These are phyloP conservation scores for Phytophthora niederhauseri DNA, from an alignment of 352 stramenopile genomes.

Conservation along the genomic window DNA sequence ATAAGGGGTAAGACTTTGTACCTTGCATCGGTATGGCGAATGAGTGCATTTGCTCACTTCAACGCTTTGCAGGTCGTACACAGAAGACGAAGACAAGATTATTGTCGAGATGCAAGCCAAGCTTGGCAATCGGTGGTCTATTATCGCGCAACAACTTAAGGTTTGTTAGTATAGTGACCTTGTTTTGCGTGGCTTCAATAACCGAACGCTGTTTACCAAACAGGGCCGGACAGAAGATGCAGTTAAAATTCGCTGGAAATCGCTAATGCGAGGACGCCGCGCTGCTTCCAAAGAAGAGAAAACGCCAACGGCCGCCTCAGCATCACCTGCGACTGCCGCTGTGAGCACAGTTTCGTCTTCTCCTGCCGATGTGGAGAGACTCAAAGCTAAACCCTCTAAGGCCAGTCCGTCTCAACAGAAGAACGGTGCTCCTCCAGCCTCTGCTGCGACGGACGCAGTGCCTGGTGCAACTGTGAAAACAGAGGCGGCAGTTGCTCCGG, in stretches of 20 bases:
- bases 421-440: conserved; percentile 33
- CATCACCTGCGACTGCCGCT: conserved; percentile 23
- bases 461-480: conserved; percentile 24
- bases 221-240: conserved; percentile 92
- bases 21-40: not conserved
- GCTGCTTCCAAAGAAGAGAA: conserved; percentile 77
- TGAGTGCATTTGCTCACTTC: not conserved
- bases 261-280: conserved; percentile 80
- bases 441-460: conserved; percentile 7
- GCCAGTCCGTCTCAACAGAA: conserved; percentile 47
- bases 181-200: not conserved
- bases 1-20: conserved; percentile 75
- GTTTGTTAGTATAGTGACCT: conserved; percentile 29
- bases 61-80: conserved; percentile 63
- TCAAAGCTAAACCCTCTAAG: conserved; percentile 43
- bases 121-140: conserved; percentile 93
- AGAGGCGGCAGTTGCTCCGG: conserved; percentile 23
- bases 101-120: conserved; percentile 94
- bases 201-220: not conserved
- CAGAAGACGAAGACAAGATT: conserved; percentile 92
- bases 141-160: conserved; percentile 92
- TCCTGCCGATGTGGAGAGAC: conserved; percentile 28
- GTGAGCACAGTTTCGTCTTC: conserved; percentile 17
- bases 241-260: conserved; percentile 95
- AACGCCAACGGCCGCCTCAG: conserved; percentile 18